phyloP scores from a whole-genome alignment of 106 monocot genomes.

The Acorus calamus region DNA sequence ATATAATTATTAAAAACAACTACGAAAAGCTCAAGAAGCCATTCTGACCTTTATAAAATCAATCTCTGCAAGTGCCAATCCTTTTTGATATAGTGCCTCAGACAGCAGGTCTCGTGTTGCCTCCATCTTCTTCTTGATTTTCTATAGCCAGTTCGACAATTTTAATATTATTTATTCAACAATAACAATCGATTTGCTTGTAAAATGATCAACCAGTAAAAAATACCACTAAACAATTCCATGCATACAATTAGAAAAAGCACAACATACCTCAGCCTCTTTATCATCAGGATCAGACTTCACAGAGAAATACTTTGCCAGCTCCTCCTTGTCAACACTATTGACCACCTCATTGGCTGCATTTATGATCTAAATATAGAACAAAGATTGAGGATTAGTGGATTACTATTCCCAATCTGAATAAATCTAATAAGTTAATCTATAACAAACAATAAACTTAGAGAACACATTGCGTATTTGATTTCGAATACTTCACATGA shows the following conservation, averaged over 20 bases:
- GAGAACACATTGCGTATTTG: too few relatives aligned
- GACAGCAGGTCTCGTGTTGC: constrained; percentile 62
- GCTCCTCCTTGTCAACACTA: constrained; percentile 76
- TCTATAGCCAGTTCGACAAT: constrained; percentile 22
- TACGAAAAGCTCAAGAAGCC: not conserved
- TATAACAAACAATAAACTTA: too few relatives aligned
- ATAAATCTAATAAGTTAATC: too few relatives aligned
- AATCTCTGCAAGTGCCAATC: constrained; percentile 68
- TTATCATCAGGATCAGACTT: constrained; percentile 82
- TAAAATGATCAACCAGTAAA: too few relatives aligned
- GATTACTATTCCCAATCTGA: too few relatives aligned
- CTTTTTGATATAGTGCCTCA: constrained; percentile 85
- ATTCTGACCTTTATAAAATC: constrained; percentile 44
- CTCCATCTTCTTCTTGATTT: constrained; percentile 85
- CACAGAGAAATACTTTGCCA: constrained; percentile 59
- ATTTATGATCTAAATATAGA: constrained; percentile 48
- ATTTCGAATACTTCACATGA: too few relatives aligned
- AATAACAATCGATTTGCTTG: too few relatives aligned
- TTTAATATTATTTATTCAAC: too few relatives aligned
- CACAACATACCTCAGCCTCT: constrained; percentile 55
- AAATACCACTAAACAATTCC: too few relatives aligned
- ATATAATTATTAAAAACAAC: too few relatives aligned
- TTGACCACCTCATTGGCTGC: constrained; percentile 83
- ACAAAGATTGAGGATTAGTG: too few relatives aligned
- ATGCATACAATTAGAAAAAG: too few relatives aligned